phyloP scores from a whole-genome alignment of 2,329 filamentous ascomycete genomes.

The Fusarium anguioides region DNA sequence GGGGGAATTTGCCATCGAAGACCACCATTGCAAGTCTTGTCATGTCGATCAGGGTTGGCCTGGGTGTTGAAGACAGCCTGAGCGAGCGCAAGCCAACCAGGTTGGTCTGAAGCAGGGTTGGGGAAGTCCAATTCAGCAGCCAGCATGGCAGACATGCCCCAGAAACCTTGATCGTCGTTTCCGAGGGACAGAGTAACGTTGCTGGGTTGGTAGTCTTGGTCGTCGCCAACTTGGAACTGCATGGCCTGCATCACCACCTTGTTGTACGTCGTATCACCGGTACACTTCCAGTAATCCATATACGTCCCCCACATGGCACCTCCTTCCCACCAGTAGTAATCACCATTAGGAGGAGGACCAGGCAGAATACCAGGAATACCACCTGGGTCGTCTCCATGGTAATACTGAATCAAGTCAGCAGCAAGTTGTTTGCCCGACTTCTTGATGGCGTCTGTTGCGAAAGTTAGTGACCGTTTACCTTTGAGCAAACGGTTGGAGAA shows the following conservation, averaged over 20 bases:
- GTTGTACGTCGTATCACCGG: slow-evolving; percentile 69
- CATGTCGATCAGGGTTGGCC: slow-evolving; percentile 68
- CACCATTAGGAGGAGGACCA: slow-evolving; percentile 57
- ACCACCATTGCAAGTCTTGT: slow-evolving; percentile 66
- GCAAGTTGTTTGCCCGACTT: slow-evolving; percentile 54
- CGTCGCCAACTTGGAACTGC: slow-evolving; percentile 63
- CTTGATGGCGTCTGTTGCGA: slow-evolving; percentile 52
- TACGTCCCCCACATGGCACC: slow-evolving; percentile 71
- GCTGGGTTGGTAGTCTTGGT: slow-evolving; percentile 66
- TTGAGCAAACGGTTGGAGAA: not conserved
- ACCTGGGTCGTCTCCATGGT: slow-evolving; percentile 58
- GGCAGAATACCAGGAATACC: slow-evolving; percentile 60
- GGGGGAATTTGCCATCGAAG: slow-evolving; percentile 82
- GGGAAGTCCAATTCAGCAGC: slow-evolving; percentile 69
- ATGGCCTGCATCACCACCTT: slow-evolving; percentile 62
- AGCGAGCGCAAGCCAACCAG: slow-evolving; percentile 67
- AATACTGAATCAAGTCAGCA: slow-evolving; percentile 59
- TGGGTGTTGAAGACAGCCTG: slow-evolving; percentile 72
- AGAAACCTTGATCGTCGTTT: slow-evolving; percentile 75
- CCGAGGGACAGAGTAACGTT: slow-evolving; percentile 65
- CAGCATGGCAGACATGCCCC: slow-evolving; percentile 72
- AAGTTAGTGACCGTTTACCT: slow-evolving; percentile 26
- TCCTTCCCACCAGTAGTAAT: slow-evolving; percentile 76
- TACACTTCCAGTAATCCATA: slow-evolving; percentile 73
- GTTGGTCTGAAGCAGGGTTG: slow-evolving; percentile 60